Percentiles rank a stretch among this genome's conserved stretches.
Evolutionary conservation across 2,329 filamentous ascomycete genomes (phyloP).

Genomic region (Fusarium caatingaense): DNA sequence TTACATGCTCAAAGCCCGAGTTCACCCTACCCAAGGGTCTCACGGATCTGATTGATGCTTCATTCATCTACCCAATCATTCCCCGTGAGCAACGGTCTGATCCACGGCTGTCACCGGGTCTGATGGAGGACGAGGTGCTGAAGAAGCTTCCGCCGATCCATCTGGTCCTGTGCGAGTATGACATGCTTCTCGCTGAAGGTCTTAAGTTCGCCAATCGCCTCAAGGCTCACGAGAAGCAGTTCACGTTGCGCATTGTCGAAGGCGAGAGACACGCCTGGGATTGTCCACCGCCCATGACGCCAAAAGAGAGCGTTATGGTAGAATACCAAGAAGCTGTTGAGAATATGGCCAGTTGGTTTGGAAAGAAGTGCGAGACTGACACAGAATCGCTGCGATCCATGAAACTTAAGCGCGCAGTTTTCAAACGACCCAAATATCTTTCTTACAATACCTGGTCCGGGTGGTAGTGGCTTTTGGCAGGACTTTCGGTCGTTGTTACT

Average conservation of each 20-base stretch:
- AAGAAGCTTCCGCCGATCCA: constrained; percentile 65
- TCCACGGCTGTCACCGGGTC: constrained; percentile 68
- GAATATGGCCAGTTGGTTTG: constrained; percentile 56
- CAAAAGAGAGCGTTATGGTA: constrained; percentile 57
- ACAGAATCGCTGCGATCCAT: constrained; percentile 51
- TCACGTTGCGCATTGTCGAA: constrained; percentile 57
- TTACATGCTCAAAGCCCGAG: constrained; percentile 65
- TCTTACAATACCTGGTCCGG: constrained; percentile 50
- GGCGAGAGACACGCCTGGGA: constrained; percentile 63
- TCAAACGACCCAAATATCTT: constrained; percentile 49
- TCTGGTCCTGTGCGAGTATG: constrained; percentile 71
- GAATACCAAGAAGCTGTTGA: constrained; percentile 60
- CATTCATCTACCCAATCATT: constrained; percentile 67
- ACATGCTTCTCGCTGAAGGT: constrained; percentile 72
- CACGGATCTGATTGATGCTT: constrained; percentile 72
- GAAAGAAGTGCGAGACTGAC: constrained; percentile 53
- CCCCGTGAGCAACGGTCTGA: constrained; percentile 59
- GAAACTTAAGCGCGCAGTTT: constrained; percentile 48
- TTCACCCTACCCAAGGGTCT: constrained; percentile 67
- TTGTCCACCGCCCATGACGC: constrained; percentile 58
- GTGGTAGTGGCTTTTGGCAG: constrained; percentile 38
- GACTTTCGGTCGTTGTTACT: background rate
- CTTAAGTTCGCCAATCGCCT: constrained; percentile 71
- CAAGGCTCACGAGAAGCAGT: constrained; percentile 48
- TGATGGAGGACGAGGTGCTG: constrained; percentile 65